Conservation (phyloP, 768 basidiomycete species). For the Leccinum boreale region DNA sequence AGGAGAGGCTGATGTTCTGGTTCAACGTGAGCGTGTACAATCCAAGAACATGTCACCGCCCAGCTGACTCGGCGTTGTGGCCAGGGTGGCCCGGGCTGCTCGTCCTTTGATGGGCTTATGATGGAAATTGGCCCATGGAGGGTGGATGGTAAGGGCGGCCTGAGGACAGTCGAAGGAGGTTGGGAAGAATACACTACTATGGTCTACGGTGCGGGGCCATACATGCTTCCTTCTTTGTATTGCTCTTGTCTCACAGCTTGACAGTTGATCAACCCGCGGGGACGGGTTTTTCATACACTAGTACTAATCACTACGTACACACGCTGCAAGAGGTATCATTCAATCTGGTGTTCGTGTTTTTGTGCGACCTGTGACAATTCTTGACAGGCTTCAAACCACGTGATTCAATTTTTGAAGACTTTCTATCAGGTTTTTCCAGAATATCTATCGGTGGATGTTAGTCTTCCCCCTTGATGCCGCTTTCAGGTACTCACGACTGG, state of each 20-base stretch:
- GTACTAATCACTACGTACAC: constrained; percentile 81
- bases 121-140: constrained; percentile 98
- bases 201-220: constrained; percentile 68
- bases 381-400: constrained; percentile 66
- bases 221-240: neutral
- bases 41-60: neutral
- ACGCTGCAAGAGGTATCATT: constrained; percentile 62
- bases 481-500: constrained; percentile 8
- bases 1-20: constrained; percentile 90
- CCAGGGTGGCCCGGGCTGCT: constrained; percentile 95
- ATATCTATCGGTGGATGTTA: constrained; percentile 73
- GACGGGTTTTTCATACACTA: constrained; percentile 89
- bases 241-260: constrained; percentile 8
- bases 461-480: constrained; percentile 29
- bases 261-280: constrained; percentile 97
- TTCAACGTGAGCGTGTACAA: constrained; percentile 68
- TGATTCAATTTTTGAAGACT: constrained; percentile 81
- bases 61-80: neutral
- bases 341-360: neutral
- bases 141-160: constrained; percentile 66
- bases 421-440: constrained; percentile 94
- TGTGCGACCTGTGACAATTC: neutral
- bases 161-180: constrained; percentile 76
- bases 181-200: constrained; percentile 98
- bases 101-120: constrained; percentile 94